Conservation (phyloP, 176 grass and related monocot genomes). For the Puccinellia tenuiflora region DNA sequence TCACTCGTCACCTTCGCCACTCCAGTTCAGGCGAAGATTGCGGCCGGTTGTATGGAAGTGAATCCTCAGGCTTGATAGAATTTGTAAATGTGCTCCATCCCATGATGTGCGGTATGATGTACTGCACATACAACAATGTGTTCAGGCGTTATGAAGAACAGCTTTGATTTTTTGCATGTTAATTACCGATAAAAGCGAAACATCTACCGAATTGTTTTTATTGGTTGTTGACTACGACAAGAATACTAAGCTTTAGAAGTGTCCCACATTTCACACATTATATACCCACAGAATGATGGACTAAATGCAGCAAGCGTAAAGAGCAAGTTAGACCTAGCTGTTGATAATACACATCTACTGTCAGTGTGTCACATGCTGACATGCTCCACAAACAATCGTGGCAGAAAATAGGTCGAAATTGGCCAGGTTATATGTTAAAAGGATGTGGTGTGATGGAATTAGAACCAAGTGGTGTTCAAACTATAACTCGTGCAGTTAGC, state of each 20-base stretch:
- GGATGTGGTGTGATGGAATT: background rate
- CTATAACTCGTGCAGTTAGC: background rate
- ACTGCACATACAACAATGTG: slow-evolving; percentile 43
- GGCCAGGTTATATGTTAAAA: background rate
- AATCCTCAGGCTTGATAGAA: slow-evolving; percentile 59
- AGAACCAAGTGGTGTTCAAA: slow-evolving; percentile 1
- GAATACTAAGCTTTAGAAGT: background rate
- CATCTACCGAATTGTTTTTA: background rate
- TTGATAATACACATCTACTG: background rate
- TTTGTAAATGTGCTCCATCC: slow-evolving; percentile 81
- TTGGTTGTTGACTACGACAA: background rate
- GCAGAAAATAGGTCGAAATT: background rate
- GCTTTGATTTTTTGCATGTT: background rate
- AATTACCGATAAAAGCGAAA: background rate
- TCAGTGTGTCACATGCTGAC: background rate
- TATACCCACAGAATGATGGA: background rate
- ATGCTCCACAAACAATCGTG: background rate
- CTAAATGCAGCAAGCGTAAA: background rate
- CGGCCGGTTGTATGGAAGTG: slow-evolving; percentile 27
- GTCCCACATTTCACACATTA: background rate
- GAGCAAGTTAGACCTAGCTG: background rate
- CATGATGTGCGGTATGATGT: slow-evolving; percentile 81
- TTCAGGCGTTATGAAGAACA: background rate
- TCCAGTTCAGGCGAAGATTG: slow-evolving; percentile 55
- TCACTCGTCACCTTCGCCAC: slow-evolving; percentile 49